Base-by-base conservation (phyloP, 805 yeast species). In the Zygoascus ofunaensis region DNA sequence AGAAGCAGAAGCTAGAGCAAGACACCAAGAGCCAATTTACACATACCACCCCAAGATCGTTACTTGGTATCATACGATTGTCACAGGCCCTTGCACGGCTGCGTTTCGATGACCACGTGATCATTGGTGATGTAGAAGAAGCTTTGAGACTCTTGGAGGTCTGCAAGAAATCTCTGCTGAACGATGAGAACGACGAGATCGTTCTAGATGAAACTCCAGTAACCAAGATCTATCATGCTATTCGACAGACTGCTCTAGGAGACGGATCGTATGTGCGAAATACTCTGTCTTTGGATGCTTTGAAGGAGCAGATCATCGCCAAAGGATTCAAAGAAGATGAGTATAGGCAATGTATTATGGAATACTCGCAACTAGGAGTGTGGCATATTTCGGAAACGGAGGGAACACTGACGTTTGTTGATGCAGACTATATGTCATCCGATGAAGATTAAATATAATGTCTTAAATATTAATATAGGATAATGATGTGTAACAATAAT, bases 11-110 rank as follows among this genome's bases (percentile, higher is more conserved):
- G 58, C 69, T 76, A 46, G 82, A 83, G 59, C 84, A 83, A 59
- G 64, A 64, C 56, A 79, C 89, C 28, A 77, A 74, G 44, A 75
- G 76, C 56, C 83, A 87, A 44, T 90, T 90, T 61, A 79, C 89
- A 39, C 97, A 89, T 64, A 82, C 94, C 18, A 89, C 98, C 1
- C 97, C 97, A 46, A 81, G 99, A 71, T 87, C 97, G 2, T 72
- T 92, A 50, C 71, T 92, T 46, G 97, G 92, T 54, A 81, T 94
- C 41, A 68, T 92, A 53, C 80, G 99, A 68, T 72, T 92, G 73
- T 76, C 98, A 1, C 97, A 90, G 66, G 98, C 97, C 1, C 72
- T 85, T 50, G 97, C 98, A 0, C 75, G 96, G 56, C 72, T 92
- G 47, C 74, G 97, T 58, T 86, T 92, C 60, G 80, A 80, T 46